Evolutionary conservation across 371 early-diverging fungal genomes (phyloP).

Genomic region (Mortierella sp.): DNA sequence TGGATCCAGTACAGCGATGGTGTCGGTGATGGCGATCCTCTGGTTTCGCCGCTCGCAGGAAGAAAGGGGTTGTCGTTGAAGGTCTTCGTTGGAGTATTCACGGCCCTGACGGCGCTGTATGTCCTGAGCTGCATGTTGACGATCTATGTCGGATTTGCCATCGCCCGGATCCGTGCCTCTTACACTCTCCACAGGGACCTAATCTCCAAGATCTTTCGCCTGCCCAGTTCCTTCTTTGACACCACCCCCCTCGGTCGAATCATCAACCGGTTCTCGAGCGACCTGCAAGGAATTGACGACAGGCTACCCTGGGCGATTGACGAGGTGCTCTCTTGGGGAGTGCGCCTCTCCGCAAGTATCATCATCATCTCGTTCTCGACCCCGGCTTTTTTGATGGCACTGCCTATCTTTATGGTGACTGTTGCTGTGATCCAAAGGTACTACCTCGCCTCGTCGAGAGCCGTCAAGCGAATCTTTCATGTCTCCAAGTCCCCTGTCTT

Average conservation of each 20-base stretch:
- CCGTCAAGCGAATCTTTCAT: conserved; percentile 84
- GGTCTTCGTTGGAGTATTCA: conserved; percentile 81
- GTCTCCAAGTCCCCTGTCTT: conserved; percentile 82
- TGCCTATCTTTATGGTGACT: conserved; percentile 53
- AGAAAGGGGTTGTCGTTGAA: conserved; percentile 28
- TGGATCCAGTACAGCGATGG: conserved; percentile 69
- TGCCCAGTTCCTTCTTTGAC: conserved; percentile 86
- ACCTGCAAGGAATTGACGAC: conserved; percentile 79
- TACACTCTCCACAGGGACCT: conserved; percentile 62
- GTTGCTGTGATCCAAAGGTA: conserved; percentile 60
- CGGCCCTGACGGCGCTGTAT: conserved; percentile 56
- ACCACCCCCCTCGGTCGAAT: conserved; percentile 89
- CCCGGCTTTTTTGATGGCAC: conserved; percentile 61
- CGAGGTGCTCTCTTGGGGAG: conserved; percentile 58
- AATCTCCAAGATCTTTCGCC: conserved; percentile 66
- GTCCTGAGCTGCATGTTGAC: conserved; percentile 15
- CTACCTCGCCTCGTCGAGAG: conserved; percentile 78
- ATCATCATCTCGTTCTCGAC: conserved; percentile 68
- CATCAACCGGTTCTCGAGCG: conserved; percentile 81
- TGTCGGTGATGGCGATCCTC: background rate
- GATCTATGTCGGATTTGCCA: conserved; percentile 27
- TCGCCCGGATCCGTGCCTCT: conserved; percentile 63
- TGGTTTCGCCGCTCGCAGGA: conserved; percentile 5
- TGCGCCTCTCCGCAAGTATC: conserved; percentile 70
- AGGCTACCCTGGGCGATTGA: conserved; percentile 59